A percentile compares a stretch with the other conserved stretches of the same genome.
Evolutionary conservation across 176 grass and related monocot species (phyloP).

Genomic region (Saccharum spontaneum): DNA sequence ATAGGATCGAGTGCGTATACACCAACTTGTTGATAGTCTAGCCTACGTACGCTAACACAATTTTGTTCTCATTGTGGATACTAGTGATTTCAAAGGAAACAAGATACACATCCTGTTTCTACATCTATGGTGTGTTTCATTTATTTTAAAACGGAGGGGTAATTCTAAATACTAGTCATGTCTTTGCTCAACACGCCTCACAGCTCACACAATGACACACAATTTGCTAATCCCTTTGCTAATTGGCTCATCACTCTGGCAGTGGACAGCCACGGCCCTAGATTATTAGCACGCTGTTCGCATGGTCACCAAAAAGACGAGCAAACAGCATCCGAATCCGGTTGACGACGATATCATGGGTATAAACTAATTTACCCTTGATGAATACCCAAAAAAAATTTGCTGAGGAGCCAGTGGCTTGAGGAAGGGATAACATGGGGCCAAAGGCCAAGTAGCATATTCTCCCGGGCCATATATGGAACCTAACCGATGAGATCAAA

Average conservation of each 20-base stretch:
- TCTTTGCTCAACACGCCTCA: neutral
- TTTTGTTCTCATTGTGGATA: neutral
- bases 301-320: constrained; percentile 24
- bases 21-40: neutral
- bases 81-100: neutral
- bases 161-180: neutral
- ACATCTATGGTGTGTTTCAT: neutral
- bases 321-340: neutral
- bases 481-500: constrained; percentile 48
- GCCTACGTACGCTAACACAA: neutral
- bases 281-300: constrained; percentile 13
- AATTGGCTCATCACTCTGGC: neutral
- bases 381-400: neutral
- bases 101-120: neutral
- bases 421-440: constrained; percentile 14
- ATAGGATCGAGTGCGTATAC: too few relatives aligned
- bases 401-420: neutral
- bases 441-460: constrained; percentile 43
- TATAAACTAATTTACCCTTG: constrained; percentile 1
- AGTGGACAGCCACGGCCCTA: constrained; percentile 18
- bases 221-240: neutral
- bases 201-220: neutral
- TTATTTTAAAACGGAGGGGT: neutral
- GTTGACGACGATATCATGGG: neutral
- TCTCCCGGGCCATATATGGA: neutral